Percentiles rank a stretch among this genome's conserved stretches.
Evolutionary conservation across 2,329 filamentous ascomycete genomes (phyloP).

Genomic region (Mycosphaerelloides madeirae): DNA sequence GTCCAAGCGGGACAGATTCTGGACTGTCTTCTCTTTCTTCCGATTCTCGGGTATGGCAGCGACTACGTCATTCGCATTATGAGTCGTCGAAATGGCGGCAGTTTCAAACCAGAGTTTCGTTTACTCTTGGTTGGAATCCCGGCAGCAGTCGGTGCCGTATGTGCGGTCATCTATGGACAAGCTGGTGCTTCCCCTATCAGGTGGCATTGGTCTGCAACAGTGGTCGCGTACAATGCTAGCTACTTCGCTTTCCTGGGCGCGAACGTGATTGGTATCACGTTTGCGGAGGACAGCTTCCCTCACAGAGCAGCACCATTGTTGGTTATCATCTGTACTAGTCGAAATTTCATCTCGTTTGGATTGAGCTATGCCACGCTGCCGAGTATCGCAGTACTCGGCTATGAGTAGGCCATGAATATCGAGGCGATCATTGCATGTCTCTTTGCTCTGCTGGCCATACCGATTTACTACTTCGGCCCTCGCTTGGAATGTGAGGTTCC

Average conservation of each 20-base stretch:
- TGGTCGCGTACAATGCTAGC: slow-evolving; percentile 22
- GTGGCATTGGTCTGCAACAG: slow-evolving; percentile 25
- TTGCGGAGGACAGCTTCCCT: slow-evolving; percentile 44
- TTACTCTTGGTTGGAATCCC: slow-evolving; percentile 37
- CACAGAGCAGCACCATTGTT: slow-evolving; percentile 40
- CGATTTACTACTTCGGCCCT: too few species aligned
- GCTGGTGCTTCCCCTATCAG: slow-evolving; percentile 17
- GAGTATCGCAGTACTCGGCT: too few species aligned
- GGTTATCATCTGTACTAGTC: slow-evolving; percentile 44
- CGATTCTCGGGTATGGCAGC: slow-evolving; percentile 37
- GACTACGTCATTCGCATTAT: slow-evolving; percentile 36
- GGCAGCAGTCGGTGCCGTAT: slow-evolving; percentile 36
- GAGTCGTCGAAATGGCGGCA: slow-evolving; percentile 35
- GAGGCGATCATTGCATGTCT: too few species aligned
- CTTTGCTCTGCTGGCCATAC: too few species aligned
- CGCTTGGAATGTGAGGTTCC: too few species aligned
- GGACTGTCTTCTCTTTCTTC: slow-evolving; percentile 36
- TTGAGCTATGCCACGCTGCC: too few species aligned
- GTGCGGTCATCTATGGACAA: slow-evolving; percentile 37
- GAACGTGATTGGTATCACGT: slow-evolving; percentile 45
- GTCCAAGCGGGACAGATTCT: slow-evolving; percentile 40
- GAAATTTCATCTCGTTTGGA: slow-evolving; percentile 45
- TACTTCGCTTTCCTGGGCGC: slow-evolving; percentile 38
- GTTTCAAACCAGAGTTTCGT: slow-evolving; percentile 42
- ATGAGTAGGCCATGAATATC: too few species aligned